A percentile compares a stretch with the other conserved stretches of the same genome.
phyloP scores from a whole-genome alignment of 2,329 filamentous ascomycete genomes.

The Alternaria sp. region DNA sequence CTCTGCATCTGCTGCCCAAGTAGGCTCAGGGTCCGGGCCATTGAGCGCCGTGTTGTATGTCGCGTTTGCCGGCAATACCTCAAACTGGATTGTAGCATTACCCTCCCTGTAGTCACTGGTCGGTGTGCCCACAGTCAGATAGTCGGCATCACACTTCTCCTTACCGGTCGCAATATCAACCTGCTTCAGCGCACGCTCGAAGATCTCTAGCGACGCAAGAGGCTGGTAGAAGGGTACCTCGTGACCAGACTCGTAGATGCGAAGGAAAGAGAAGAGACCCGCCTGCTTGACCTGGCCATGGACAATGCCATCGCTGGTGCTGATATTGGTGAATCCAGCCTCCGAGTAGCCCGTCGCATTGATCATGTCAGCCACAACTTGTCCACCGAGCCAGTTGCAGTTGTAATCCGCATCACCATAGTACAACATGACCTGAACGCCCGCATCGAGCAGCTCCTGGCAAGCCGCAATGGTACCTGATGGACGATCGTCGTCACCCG shows the following conservation, averaged over 20 bases:
- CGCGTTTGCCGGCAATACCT: constrained; percentile 54
- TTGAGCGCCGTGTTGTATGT: constrained; percentile 60
- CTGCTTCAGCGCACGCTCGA: constrained; percentile 59
- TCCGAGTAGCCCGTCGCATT: constrained; percentile 52
- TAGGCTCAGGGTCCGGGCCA: constrained; percentile 51
- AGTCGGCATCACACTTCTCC: constrained; percentile 31
- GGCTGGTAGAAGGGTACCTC: constrained; percentile 66
- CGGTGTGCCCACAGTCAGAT: constrained; percentile 47
- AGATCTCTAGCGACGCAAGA: constrained; percentile 59
- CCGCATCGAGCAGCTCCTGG: constrained; percentile 50
- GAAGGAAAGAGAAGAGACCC: constrained; percentile 60
- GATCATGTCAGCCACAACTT: constrained; percentile 54
- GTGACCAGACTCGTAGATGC: constrained; percentile 61
- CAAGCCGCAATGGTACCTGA: constrained; percentile 55
- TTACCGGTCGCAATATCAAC: constrained; percentile 62
- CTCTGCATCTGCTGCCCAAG: constrained; percentile 31
- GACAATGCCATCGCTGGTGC: constrained; percentile 56
- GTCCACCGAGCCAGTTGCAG: constrained; percentile 59
- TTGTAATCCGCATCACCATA: constrained; percentile 61
- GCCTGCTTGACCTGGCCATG: constrained; percentile 64
- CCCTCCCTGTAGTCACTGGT: constrained; percentile 55
- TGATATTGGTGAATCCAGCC: constrained; percentile 61
- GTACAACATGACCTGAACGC: constrained; percentile 55
- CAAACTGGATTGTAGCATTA: constrained; percentile 57
- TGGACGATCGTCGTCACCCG: constrained; percentile 61